Evolutionary conservation across 2,329 filamentous ascomycete genomes (phyloP).

Genomic region (Akanthomyces lecanii): DNA sequence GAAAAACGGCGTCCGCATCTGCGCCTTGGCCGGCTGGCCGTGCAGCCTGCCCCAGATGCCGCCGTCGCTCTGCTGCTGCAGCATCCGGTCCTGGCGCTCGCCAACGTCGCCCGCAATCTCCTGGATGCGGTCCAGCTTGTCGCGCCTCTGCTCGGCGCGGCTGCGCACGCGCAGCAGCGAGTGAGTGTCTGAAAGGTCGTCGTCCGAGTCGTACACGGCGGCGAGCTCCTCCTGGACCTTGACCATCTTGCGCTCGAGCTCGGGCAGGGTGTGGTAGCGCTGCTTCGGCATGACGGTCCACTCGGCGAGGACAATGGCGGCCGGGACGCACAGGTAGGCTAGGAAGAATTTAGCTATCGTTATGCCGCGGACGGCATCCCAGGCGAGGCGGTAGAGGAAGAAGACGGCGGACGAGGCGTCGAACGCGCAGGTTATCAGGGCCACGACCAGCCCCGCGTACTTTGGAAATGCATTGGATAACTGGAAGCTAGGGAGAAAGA

Average conservation of each 20-base stretch:
- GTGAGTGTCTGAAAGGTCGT: constrained; percentile 44
- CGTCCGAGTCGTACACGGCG: constrained; percentile 49
- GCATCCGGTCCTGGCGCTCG: constrained; percentile 50
- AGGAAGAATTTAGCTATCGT: constrained; percentile 39
- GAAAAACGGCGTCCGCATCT: constrained; percentile 68
- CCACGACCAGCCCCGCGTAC: constrained; percentile 73
- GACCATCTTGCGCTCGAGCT: constrained; percentile 38
- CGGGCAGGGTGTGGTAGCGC: constrained; percentile 36
- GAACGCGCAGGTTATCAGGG: constrained; percentile 75
- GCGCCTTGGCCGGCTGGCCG: constrained; percentile 55
- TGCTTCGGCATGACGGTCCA: constrained; percentile 36
- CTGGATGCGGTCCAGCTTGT: constrained; percentile 59
- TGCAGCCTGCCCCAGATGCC: constrained; percentile 73
- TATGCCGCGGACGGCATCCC: constrained; percentile 49
- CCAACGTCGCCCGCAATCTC: constrained; percentile 55
- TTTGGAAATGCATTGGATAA: constrained; percentile 78
- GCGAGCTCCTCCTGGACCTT: constrained; percentile 32
- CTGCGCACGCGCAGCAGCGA: constrained; percentile 41
- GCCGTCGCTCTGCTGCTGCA: constrained; percentile 49
- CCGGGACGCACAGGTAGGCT: constrained; percentile 34
- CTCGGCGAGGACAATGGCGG: constrained; percentile 35
- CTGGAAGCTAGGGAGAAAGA: constrained; percentile 80
- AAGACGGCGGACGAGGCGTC: constrained; percentile 79
- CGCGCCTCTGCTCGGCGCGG: constrained; percentile 49
- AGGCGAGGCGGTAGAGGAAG: constrained; percentile 67